Base-by-base conservation (phyloP, 169 alveolate species). In the Cryptosporidium bovis region DNA sequence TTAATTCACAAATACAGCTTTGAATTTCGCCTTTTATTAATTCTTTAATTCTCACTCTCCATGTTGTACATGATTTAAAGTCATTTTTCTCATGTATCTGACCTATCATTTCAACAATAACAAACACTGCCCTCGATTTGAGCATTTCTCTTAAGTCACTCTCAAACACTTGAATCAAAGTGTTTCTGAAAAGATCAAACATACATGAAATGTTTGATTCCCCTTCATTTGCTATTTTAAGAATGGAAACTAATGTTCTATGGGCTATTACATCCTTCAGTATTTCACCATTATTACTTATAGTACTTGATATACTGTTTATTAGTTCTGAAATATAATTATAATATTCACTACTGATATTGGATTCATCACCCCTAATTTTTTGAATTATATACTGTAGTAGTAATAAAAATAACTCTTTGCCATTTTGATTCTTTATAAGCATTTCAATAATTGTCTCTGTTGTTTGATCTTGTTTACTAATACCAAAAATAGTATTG, bases 91-190 rank as follows among this genome's bases (percentile, higher is more conserved):
- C 65, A 15, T 40, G 50, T 16, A 58, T 77, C 46, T 77, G 77
- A n/a, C 87, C 87, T 33, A 77, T 40, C 71, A 77, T 77, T 48
- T 77, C 87, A n/a, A 77, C 87, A 12, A 77, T 13, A 7, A 77
- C 64, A 48, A 77, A 77, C 40, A 77, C 87, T 40, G 87, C 87
- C 58, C 64, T 77, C n/a, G 87, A 60, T 18, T 58, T 48, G 20
- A 77, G 65, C 69, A 77, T 18, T 60, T 77, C 87, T 34, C 16
- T n/a, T n/a, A 77, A 27, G 24, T 53, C n/a, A 20, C 56, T 77
- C 48, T 56, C 46, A 58, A 77, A 60, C 1, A 69, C 12, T 6
- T n/a, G 13, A 7, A 53, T 10, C 33, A 69, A n/a, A 3, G 67
- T 51, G 15, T 51, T 69, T 53, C 83, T 69, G 34, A 69, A 53